Percentiles rank a stretch among this genome's conserved stretches.
phyloP scores from a whole-genome alignment of 495 filamentous ascomycete species.

The Trichoderma virens region DNA sequence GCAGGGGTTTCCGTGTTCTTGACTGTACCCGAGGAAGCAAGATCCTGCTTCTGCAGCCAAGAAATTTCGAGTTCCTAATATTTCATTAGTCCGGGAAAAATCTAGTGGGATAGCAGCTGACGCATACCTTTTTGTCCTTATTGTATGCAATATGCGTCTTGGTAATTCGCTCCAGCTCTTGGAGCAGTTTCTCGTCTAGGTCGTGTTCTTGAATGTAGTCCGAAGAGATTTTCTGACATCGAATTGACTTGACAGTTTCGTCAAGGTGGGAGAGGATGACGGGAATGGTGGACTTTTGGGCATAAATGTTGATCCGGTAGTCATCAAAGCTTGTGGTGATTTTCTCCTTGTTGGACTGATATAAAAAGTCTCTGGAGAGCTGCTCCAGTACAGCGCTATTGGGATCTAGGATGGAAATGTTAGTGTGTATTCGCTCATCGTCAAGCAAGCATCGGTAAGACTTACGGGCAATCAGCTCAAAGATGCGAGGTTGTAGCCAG shows the following conservation, averaged over 20 bases:
- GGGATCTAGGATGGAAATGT: not conserved
- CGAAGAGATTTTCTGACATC: not conserved
- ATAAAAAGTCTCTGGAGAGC: not conserved
- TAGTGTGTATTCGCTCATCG: not conserved
- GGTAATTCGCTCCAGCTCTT: slow-evolving; percentile 35
- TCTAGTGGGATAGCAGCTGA: slow-evolving; percentile 4
- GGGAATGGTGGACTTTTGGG: not conserved
- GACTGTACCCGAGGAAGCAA: not conserved
- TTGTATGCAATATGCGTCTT: slow-evolving; percentile 29
- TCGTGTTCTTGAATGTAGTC: not conserved
- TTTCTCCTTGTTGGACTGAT: slow-evolving; percentile 1
- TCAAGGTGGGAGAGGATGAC: not conserved
- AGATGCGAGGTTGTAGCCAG: slow-evolving; percentile 12
- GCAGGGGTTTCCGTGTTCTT: slow-evolving; percentile 21
- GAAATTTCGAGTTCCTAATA: slow-evolving; percentile 22
- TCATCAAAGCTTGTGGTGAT: not conserved
- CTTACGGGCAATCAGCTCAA: slow-evolving; percentile 11
- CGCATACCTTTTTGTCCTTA: slow-evolving; percentile 20
- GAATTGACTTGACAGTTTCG: not conserved
- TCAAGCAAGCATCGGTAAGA: not conserved
- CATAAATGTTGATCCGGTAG: not conserved
- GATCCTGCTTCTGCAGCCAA: slow-evolving; percentile 29
- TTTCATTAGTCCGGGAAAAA: slow-evolving; percentile 6
- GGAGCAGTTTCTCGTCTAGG: slow-evolving; percentile 18
- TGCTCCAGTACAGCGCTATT: not conserved